Evolutionary conservation across 1,284 basidiomycete species (phyloP).

Genomic region (Cryptococcus jaspeensis): DNA sequence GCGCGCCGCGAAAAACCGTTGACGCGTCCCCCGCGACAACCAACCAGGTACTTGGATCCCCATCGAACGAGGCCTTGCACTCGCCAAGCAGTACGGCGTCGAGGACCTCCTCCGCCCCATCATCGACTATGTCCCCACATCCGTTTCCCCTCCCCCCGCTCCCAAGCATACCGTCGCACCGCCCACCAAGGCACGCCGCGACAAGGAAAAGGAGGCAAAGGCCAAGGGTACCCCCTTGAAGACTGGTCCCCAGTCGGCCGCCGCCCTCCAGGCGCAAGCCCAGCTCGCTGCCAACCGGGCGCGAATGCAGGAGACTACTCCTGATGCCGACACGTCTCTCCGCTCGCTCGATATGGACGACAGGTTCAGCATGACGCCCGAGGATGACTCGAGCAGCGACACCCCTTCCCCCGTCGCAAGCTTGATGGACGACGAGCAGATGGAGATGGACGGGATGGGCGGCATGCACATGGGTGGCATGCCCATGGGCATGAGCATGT

Average conservation of each 20-base stretch:
- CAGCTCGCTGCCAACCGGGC: constrained; percentile 22
- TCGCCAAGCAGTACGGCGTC: constrained; percentile 93
- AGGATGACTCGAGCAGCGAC: constrained; percentile 78
- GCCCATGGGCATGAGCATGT: constrained; percentile 5
- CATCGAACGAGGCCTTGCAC: constrained; percentile 78
- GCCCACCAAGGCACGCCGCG: constrained; percentile 54
- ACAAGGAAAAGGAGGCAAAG: constrained; percentile 35
- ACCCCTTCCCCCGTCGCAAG: constrained; percentile 80
- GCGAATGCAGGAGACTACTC: constrained; percentile 26
- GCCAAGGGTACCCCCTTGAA: constrained; percentile 26
- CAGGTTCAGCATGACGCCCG: constrained; percentile 79
- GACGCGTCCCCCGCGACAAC: not conserved
- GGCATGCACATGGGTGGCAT: constrained; percentile 8
- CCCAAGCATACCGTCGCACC: constrained; percentile 89
- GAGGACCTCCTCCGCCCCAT: constrained; percentile 85
- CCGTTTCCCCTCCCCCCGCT: constrained; percentile 90
- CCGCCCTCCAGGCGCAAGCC: constrained; percentile 37
- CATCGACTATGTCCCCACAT: constrained; percentile 88
- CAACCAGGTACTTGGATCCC: constrained; percentile 95
- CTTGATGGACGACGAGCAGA: constrained; percentile 21
- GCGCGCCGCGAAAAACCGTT: not conserved
- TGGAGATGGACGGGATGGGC: constrained; percentile 20
- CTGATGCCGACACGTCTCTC: constrained; percentile 24
- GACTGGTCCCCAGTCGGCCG: constrained; percentile 32
- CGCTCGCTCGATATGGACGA: constrained; percentile 57